Evolutionary conservation across 2,329 filamentous ascomycete genomes (phyloP), one percentile per base, ranked within the genome.

Genomic region (Sarocladiaceae sp.): DNA sequence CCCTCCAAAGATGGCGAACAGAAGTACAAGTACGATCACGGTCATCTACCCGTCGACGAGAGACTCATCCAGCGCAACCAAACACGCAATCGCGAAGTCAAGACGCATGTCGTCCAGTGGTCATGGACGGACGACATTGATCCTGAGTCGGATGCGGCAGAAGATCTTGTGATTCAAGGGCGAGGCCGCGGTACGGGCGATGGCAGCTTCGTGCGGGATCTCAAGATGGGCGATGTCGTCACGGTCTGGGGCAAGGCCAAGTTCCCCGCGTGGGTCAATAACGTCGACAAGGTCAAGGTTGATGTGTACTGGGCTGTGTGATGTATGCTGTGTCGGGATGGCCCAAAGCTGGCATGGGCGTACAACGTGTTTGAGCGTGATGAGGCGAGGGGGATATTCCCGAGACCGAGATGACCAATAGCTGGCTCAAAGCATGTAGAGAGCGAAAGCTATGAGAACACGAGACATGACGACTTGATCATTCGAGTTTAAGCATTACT

Each of bases 221-320:
- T 83, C 50, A 71, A 68, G 50, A 50, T 78, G n/a, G 80, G 80
- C 1, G 80, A 83, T 51, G 70, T 79, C 15, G 60, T 83, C 10
- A 82, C 78, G 0, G 54, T 83, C 2, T 83, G 79, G 79, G 78
- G 64, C 1, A 79, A 74, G 58, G 69, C 76, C 2, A 68, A 78
- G 47, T 82, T 77, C 45, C 58, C 55, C 0, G 70, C 61, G 0
- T 83, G 80, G 80, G 35, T 44, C 1, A 82, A 82, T 48, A 43
- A 60, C 11, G 57, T 82, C 9, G 57, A 73, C 37, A 65, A 60
- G 11, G 71, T 74, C 2, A 65, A 67, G 55, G 60, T 82, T 23
- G 73, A 77, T 46, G 65, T 82, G 20, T 82, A 77, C 53, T 83
- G 76, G 75, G 73, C 76, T 58, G 48, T 78, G 33, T 65, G 45